Base-by-base conservation (phyloP, 305 asterid species). In the Fraxinus xanthoxyloides region DNA sequence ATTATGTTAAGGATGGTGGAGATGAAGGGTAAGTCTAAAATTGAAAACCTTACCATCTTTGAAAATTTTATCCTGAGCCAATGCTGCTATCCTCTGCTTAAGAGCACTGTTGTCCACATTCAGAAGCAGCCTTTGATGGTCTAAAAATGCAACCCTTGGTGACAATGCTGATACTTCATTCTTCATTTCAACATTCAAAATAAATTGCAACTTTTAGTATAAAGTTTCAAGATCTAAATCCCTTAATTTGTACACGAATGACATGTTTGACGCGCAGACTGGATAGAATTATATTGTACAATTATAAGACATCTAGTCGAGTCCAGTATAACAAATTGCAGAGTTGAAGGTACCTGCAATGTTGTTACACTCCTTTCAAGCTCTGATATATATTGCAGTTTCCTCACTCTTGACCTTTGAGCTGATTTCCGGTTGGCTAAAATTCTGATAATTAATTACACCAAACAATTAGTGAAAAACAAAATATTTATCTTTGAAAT, bases 391-490 rank as follows among this genome's bases (percentile, higher is more conserved):
- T 95, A 93, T 28, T 95, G 98, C 32, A 95, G 65, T 73, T 95
- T 95, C 85, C 98, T 90, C 82, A 95, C 97, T 85, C 98, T 88
- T 46, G 98, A 95, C 82, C 97, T 90, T 86, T 91, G 98, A 80
- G 98, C 98, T 26, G 98, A 95, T 86, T 95, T 98, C 74, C 98
- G 86, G 77, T 95, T 95, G 2, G 98, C 98, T 86, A 95, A 86
- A 65, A 95, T 93, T 87, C 98, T 94, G 87, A 79, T 84, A 56
- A 63, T 63, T 24, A 24, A 63, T 63, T 24, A 24, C 32, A 24
- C 32, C 34, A 24, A 63, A 24, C 10, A 61, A 21, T 7, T 61
- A 61, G 32, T 61, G 3, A 23, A 63, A 63, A 63, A 24, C 4
- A 7, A 56, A 56, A 19, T 56, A 56, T 19, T 6, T 17, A 21